Evolutionary conservation across 1,284 basidiomycete species (phyloP).

Genomic region (Trametes polyzona): DNA sequence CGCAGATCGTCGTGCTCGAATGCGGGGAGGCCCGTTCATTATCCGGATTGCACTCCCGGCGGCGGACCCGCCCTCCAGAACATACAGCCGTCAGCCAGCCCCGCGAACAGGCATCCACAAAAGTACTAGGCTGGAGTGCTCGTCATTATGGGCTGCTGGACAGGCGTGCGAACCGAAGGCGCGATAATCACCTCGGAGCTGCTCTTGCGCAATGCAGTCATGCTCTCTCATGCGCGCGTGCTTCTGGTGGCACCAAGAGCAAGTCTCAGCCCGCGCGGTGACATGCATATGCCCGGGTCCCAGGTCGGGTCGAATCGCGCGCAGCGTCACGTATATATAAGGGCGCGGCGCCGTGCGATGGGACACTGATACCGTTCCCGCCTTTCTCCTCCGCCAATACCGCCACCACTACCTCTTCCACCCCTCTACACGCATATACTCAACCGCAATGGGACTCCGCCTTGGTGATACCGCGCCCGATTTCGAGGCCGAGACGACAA

Average conservation of each 20-base stretch:
- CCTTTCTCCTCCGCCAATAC: not conserved
- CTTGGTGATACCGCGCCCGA: conserved; percentile 82
- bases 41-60: not conserved
- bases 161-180: conserved; percentile 51
- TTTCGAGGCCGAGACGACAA: conserved; percentile 83
- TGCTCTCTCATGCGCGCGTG: conserved; percentile 9
- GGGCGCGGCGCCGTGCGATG: conserved; percentile 8
- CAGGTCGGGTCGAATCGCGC: not conserved
- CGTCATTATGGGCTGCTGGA: conserved; percentile 4
- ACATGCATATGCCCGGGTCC: too few species aligned
- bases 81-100: not conserved
- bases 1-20: conserved; percentile 13
- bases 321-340: conserved; percentile 21
- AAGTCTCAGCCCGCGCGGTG: too few species aligned
- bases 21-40: conserved; percentile 1
- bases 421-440: not conserved
- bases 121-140: conserved; percentile 4
- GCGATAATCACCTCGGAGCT: conserved; percentile 40
- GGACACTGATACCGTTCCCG: conserved; percentile 3
- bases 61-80: not conserved
- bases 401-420: not conserved
- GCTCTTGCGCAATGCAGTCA: conserved; percentile 13
- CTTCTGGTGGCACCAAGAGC: not conserved
- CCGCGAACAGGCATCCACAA: not conserved
- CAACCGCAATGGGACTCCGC: conserved; percentile 47